Conservation (phyloP, 1,284 basidiomycete species). For the Sporisorium iseilematis-ciliati region DNA sequence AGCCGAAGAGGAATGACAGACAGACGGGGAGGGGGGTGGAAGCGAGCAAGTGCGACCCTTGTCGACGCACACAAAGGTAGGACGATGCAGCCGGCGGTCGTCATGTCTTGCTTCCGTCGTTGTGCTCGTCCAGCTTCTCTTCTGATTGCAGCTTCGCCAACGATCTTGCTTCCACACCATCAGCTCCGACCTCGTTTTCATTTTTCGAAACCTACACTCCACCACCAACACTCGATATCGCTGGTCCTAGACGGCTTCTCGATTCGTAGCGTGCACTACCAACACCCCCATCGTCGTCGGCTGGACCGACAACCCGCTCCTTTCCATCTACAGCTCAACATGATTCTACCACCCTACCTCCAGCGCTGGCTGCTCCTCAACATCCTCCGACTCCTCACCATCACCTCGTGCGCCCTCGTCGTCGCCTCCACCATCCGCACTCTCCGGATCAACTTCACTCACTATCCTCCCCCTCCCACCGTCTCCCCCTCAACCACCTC, state of each 20-base stretch:
- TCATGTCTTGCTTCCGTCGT: neutral
- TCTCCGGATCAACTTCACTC: constrained; percentile 27
- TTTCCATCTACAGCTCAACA: neutral
- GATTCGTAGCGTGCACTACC: too few species aligned
- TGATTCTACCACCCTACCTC: constrained; percentile 43
- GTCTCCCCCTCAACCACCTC: neutral
- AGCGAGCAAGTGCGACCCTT: constrained; percentile 3
- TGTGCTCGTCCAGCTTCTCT: neutral
- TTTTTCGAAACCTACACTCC: neutral
- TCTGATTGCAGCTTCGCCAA: neutral
- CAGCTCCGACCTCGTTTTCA: neutral
- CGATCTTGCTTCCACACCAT: neutral
- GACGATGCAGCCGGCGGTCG: neutral
- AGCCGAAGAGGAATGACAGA: too few species aligned
- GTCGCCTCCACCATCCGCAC: constrained; percentile 33
- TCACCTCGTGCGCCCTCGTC: constrained; percentile 36
- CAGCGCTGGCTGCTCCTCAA: constrained; percentile 52
- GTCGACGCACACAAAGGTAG: constrained; percentile 11
- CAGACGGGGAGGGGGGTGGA: constrained; percentile 1
- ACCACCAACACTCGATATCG: neutral
- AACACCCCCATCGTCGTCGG: too few species aligned
- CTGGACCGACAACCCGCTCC: neutral
- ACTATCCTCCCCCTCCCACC: constrained; percentile 22
- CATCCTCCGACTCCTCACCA: constrained; percentile 41
- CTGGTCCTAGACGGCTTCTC: too few species aligned